A percentile compares a stretch with the other conserved stretches of the same genome.
Conservation (phyloP, 2,329 filamentous ascomycete genomes). For the Pestalotiopsis sp. region DNA sequence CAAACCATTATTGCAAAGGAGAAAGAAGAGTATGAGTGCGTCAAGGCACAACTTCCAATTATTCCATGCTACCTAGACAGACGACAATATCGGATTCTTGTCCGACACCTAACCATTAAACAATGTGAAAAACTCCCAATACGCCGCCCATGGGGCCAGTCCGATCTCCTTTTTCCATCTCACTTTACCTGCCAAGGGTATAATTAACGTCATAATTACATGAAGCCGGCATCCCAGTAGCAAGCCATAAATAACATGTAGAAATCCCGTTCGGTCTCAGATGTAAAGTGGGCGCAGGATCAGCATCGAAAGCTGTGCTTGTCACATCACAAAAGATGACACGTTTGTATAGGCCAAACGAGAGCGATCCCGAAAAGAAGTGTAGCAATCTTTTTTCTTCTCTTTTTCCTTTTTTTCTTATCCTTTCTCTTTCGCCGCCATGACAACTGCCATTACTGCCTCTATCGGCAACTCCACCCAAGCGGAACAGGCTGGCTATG, state of each 20-base stretch:
- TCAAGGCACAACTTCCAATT: not conserved
- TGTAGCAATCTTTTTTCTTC: not conserved
- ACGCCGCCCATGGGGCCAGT: conserved; percentile 4
- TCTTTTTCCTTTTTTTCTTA: not conserved
- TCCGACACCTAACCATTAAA: not conserved
- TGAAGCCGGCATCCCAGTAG: conserved; percentile 2
- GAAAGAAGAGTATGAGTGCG: not conserved
- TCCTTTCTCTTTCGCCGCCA: not conserved
- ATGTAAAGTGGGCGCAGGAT: not conserved
- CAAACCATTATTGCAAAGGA: not conserved
- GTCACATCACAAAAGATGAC: not conserved
- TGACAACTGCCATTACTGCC: not conserved
- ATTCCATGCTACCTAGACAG: not conserved
- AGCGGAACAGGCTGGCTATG: not conserved
- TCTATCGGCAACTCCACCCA: not conserved
- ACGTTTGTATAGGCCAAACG: not conserved
- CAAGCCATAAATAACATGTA: conserved; percentile 4
- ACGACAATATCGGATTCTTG: not conserved
- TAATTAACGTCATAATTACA: conserved; percentile 14
- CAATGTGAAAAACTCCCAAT: not conserved
- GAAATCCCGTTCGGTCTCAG: not conserved
- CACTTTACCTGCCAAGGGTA: conserved; percentile 11
- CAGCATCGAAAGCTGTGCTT: not conserved
- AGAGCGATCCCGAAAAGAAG: conserved; percentile 2
- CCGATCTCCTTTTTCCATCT: conserved; percentile 7